These are phyloP conservation scores for Parachlorella kessleri DNA, from an alignment of 139 green algal species.

Conservation along the genomic window DNA sequence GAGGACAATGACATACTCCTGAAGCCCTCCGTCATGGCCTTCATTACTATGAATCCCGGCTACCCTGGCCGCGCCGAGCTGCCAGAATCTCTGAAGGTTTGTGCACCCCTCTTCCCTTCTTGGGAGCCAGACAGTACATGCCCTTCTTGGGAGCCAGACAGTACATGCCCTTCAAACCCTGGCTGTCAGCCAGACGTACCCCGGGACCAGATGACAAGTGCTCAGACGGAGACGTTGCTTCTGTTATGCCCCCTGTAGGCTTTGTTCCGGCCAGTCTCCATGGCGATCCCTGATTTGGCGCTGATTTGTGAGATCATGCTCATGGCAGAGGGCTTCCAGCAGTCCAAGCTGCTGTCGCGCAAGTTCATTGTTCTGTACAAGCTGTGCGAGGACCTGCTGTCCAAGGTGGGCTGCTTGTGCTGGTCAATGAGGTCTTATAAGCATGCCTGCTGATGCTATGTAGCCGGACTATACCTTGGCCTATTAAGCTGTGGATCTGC, in stretches of 20 bases:
- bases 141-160: too few species aligned
- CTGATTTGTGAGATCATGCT: constrained; percentile 98
- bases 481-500: too few species aligned
- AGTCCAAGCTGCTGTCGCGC: constrained; percentile 82
- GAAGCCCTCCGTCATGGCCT: constrained; percentile 82
- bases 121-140: too few species aligned
- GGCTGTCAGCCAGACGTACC: too few species aligned
- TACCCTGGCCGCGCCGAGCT: constrained; percentile 90
- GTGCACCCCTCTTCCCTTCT: too few species aligned
- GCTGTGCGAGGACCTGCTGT: constrained; percentile 92
- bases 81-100: constrained; percentile 89
- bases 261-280: constrained; percentile 93
- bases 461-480: too few species aligned
- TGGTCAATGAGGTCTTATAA: neutral
- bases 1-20: constrained; percentile 55
- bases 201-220: too few species aligned
- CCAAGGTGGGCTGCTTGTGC: constrained; percentile 53
- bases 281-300: constrained; percentile 86
- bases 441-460: neutral
- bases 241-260: too few species aligned
- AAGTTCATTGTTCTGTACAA: constrained; percentile 97
- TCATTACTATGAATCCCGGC: constrained; percentile 98
- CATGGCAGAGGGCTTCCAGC: constrained; percentile 94
- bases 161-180: too few species aligned
- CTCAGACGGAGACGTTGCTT: too few species aligned